Evolutionary conservation across 176 grass and related monocot genomes (phyloP).

Genomic region (Musa acuminata): DNA sequence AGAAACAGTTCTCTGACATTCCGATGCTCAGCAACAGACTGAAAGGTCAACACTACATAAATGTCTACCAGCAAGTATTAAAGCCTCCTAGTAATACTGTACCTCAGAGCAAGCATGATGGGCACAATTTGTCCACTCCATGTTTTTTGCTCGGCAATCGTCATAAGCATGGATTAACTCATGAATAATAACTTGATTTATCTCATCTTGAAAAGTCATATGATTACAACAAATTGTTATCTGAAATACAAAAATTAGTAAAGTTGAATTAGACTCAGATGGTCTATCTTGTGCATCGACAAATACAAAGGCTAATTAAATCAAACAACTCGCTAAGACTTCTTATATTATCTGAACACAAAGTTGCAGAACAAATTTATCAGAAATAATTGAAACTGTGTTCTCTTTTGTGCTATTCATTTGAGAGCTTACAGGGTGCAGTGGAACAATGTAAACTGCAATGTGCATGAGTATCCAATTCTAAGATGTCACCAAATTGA

Average conservation of each 20-base stretch:
- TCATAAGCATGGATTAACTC: constrained; percentile 95
- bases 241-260: constrained; percentile 30
- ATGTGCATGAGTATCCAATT: not conserved
- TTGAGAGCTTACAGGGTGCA: not conserved
- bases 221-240: constrained; percentile 78
- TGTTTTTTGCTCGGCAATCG: constrained; percentile 69
- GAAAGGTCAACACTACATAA: not conserved
- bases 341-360: not conserved
- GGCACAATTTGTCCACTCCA: constrained; percentile 80
- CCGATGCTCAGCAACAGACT: not conserved
- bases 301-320: not conserved
- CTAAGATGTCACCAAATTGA: not conserved
- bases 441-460: not conserved
- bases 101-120: constrained; percentile 98
- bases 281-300: not conserved
- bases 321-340: not conserved
- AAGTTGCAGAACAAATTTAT: not conserved
- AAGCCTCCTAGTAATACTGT: constrained; percentile 17
- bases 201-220: constrained; percentile 47
- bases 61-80: not conserved
- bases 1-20: not conserved
- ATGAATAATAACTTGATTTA: constrained; percentile 72
- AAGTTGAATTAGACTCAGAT: not conserved
- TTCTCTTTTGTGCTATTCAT: not conserved
- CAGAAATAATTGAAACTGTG: not conserved